phyloP scores from a whole-genome alignment of 495 filamentous ascomycete genomes.

The Penicillium silybi region DNA sequence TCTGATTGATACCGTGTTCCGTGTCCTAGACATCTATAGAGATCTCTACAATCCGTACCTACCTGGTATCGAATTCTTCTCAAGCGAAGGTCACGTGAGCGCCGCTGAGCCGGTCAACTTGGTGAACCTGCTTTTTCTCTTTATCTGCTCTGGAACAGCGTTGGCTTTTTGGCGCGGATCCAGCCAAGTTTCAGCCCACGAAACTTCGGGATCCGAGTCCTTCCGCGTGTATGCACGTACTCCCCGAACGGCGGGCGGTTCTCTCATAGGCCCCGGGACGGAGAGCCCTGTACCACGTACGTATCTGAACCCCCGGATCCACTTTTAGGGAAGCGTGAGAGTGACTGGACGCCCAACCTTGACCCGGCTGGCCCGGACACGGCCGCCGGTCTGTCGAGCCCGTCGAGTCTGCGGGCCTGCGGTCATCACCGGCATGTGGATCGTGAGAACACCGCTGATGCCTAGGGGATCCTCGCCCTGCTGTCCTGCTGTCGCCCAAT shows the following conservation, averaged over 20 bases:
- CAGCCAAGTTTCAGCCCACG: conserved; percentile 2
- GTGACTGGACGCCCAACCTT: conserved; percentile 11
- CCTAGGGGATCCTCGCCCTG: background rate
- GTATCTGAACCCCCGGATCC: conserved; percentile 15
- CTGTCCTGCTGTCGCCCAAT: background rate
- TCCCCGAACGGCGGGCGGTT: conserved; percentile 8
- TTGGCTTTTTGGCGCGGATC: background rate
- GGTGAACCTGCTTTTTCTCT: background rate
- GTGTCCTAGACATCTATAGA: background rate
- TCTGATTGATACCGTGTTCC: background rate
- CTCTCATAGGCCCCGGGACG: conserved; percentile 24
- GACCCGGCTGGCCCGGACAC: conserved; percentile 26
- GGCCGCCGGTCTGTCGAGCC: conserved; percentile 8
- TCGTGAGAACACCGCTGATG: conserved; percentile 12
- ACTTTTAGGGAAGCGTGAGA: background rate
- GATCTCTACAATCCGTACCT: background rate
- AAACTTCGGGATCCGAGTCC: conserved; percentile 18
- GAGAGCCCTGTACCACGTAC: conserved; percentile 18
- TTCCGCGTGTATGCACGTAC: conserved; percentile 16
- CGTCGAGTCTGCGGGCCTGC: background rate
- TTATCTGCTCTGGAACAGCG: background rate
- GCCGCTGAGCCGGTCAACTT: too few species aligned
- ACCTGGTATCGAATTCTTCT: background rate
- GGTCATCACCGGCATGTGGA: conserved; percentile 12
- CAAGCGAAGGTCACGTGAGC: background rate